These are phyloP conservation scores for Salix exigua DNA, from an alignment of 345 rosid species.

Conservation along the genomic window DNA sequence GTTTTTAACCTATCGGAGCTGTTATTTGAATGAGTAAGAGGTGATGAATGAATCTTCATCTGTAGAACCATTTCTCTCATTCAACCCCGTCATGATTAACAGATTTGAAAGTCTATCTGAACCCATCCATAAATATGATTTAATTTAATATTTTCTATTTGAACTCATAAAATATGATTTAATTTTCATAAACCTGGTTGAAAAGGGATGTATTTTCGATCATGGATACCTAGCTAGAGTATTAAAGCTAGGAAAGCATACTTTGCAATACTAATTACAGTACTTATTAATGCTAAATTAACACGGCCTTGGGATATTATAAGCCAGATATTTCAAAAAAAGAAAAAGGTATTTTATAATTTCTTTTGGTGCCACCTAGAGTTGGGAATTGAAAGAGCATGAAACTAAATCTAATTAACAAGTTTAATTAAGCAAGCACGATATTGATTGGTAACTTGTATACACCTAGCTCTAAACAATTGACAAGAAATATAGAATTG, in stretches of 20 bases:
- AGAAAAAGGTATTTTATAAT: no score
- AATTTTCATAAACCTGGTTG: no score
- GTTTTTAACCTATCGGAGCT: neutral
- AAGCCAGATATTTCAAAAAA: neutral
- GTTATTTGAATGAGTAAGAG: neutral
- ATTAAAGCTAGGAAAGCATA: neutral
- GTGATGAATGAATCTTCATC: no score
- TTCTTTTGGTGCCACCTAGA: neutral
- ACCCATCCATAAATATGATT: no score
- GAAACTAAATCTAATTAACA: neutral
- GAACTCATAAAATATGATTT: no score
- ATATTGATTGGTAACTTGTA: neutral
- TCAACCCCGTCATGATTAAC: neutral
- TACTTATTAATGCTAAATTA: neutral
- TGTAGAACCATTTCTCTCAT: neutral
- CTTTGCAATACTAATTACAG: no score
- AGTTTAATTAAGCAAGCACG: neutral
- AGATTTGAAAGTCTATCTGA: neutral
- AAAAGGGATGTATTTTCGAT: no score
- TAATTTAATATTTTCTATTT: no score
- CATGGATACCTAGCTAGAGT: neutral
- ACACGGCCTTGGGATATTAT: no score
- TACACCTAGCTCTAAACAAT: neutral
- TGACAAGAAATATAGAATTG: neutral
- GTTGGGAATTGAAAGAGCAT: neutral